A percentile compares a stretch with the other conserved stretches of the same genome.
These are phyloP conservation scores for button mushroom (Agaricus bisporus) DNA, from an alignment of 768 basidiomycete genomes.

Conservation along the genomic window DNA sequence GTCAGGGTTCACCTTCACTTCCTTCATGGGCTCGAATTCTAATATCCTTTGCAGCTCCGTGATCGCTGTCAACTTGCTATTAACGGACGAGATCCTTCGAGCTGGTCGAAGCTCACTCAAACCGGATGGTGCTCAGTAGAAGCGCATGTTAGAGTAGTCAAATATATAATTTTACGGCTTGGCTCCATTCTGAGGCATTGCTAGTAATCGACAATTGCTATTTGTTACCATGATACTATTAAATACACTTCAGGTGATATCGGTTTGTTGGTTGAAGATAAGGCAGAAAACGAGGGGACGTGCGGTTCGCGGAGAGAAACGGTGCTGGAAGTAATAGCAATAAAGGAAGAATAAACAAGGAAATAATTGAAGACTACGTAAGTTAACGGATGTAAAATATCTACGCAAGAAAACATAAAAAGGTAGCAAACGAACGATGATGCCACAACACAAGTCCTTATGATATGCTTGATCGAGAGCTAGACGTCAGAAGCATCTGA, in stretches of 20 bases:
- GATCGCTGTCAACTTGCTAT: constrained; percentile 92
- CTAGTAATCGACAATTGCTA: neutral
- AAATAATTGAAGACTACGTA: constrained; percentile 2
- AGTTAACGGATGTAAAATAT: constrained; percentile 5
- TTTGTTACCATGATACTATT: constrained; percentile 4
- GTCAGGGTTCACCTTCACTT: constrained; percentile 30
- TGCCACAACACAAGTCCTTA: neutral
- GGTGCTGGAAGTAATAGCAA: constrained; percentile 14
- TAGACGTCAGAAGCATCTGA: constrained; percentile 33
- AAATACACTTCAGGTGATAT: constrained; percentile 9
- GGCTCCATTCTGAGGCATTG: neutral
- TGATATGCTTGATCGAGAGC: neutral
- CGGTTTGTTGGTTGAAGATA: neutral
- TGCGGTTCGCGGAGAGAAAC: neutral
- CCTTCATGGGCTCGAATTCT: constrained; percentile 18
- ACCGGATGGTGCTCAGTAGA: constrained; percentile 58
- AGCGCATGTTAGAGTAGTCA: neutral
- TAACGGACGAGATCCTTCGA: constrained; percentile 92
- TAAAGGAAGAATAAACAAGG: constrained; percentile 11
- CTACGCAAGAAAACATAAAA: constrained; percentile 1
- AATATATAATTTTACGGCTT: neutral
- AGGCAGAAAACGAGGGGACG: neutral
- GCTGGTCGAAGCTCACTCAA: constrained; percentile 86
- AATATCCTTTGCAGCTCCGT: constrained; percentile 53
- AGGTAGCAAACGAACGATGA: neutral